phyloP scores from a whole-genome alignment of 164 flowering plant genomes.

The Platanus orientalis region DNA sequence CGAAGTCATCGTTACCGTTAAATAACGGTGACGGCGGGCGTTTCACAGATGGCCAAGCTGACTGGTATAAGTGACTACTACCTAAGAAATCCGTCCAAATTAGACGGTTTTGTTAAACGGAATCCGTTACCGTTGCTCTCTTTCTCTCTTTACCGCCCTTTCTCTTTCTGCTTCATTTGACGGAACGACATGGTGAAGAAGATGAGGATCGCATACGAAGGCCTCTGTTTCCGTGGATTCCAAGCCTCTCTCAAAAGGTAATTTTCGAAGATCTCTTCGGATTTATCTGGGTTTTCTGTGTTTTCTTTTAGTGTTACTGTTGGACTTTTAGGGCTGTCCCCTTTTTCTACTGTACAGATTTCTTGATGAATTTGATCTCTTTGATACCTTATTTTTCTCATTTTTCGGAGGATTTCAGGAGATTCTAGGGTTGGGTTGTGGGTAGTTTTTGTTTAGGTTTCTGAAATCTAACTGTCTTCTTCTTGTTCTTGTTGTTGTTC shows the following conservation, averaged over 20 bases:
- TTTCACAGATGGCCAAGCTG: background rate
- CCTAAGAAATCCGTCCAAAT: slow-evolving; percentile 19
- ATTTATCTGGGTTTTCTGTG: background rate
- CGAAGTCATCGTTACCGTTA: background rate
- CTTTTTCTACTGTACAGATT: background rate
- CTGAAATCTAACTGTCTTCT: background rate
- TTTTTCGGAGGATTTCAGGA: slow-evolving; percentile 43
- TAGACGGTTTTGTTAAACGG: too few species aligned
- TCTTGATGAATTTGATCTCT: slow-evolving; percentile 31
- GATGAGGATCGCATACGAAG: slow-evolving; percentile 21
- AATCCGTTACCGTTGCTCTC: slow-evolving; percentile 13
- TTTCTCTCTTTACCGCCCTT: slow-evolving; percentile 9
- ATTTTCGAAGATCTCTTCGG: slow-evolving; percentile 16
- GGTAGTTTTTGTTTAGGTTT: slow-evolving; percentile 24
- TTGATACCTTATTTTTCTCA: slow-evolving; percentile 35
- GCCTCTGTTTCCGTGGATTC: slow-evolving; percentile 20
- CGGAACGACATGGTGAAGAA: slow-evolving; percentile 20
- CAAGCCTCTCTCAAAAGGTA: slow-evolving; percentile 41
- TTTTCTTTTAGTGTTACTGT: slow-evolving; percentile 3
- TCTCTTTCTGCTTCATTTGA: slow-evolving; percentile 8
- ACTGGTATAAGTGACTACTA: slow-evolving; percentile 5
- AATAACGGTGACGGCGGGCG: slow-evolving; percentile 10
- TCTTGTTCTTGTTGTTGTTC: slow-evolving; percentile 2
- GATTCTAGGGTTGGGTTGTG: slow-evolving; percentile 39
- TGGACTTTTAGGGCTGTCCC: background rate